Percentiles rank a stretch among this genome's conserved stretches.
These are phyloP conservation scores for Chlorencoelia australis DNA, from an alignment of 2,329 filamentous ascomycete genomes.

Conservation along the genomic window DNA sequence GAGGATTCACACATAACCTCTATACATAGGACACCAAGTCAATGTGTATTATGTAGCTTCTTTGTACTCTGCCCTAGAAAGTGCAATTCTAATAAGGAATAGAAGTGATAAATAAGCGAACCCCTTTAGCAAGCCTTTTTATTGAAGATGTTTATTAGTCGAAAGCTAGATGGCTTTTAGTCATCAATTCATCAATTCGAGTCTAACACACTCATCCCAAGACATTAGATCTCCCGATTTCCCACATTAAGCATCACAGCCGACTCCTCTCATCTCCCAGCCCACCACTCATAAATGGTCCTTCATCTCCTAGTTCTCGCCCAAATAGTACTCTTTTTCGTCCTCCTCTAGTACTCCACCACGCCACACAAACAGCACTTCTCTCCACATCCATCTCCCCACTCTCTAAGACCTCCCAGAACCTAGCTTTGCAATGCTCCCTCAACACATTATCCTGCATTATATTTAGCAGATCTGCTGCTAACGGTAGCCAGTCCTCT, in stretches of 20 bases:
- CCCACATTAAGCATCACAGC: conserved; percentile 12
- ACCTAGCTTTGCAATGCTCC: conserved; percentile 46
- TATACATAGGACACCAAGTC: too few relatives aligned
- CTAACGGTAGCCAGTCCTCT: conserved; percentile 56
- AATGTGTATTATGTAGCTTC: too few relatives aligned
- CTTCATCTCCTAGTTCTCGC: conserved; percentile 7
- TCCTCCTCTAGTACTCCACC: conserved; percentile 50
- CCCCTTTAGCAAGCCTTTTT: too few relatives aligned
- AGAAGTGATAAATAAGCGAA: too few relatives aligned
- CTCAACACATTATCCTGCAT: conserved; percentile 46
- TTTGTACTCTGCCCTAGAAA: neutral
- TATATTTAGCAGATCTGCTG: conserved; percentile 47
- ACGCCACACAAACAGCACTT: conserved; percentile 53
- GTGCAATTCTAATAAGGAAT: too few relatives aligned
- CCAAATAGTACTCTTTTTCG: conserved; percentile 22
- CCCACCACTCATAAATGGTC: conserved; percentile 24
- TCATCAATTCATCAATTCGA: too few relatives aligned
- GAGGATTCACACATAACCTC: too few relatives aligned
- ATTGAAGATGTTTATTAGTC: too few relatives aligned
- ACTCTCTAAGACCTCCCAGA: conserved; percentile 54
- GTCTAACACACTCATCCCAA: neutral
- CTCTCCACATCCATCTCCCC: conserved; percentile 65
- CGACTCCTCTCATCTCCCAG: conserved; percentile 16
- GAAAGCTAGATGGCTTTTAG: too few relatives aligned
- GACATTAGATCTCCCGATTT: neutral